Base-by-base conservation (phyloP, 1,284 basidiomycete genomes). In the Ganoderma meredithae region DNA sequence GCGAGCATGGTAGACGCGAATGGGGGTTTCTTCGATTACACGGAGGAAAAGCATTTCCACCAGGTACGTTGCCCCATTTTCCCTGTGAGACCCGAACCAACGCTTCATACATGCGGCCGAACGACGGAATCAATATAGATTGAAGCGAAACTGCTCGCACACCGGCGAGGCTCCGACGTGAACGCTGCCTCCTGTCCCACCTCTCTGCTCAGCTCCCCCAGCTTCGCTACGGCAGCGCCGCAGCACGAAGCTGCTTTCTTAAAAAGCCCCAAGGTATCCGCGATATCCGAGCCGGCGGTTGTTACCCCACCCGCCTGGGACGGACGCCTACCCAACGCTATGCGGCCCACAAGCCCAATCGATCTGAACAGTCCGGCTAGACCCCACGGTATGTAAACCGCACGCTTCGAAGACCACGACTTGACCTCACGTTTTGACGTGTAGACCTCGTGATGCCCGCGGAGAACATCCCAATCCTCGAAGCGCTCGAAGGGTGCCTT, bases 401-500 rank as follows among this genome's bases (percentile, higher is more conserved):
- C n/a, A n/a, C 36, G 31, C 39, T n/a, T 33, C 19, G 36, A 36
- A 15, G 36, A 39, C 3, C 55, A 25, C 8, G 25, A 13, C 22
- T 43, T 12, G 0, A 60, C 39, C 12, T 41, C 22, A 13, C 8
- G 22, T 41, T 41, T 25, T 12, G 27, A 61, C 9, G 36, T 44
- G 66, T 63, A 72, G 86, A 87, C 63, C 73, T 81, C 8, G 74
- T 83, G 44, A 75, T 89, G 55, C 82, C 81, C 6, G 79, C 84
- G 0, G 91, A 93, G 77, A 85, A 88, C 68, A 73, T 79, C 3
- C 79, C 82, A 17, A 82, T 91, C 22, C 86, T 90, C 63, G 85
- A 89, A 74, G 81, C 85, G 7, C 82, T 98, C 76, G 89, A 93
- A 70, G 87, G 85, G 76, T 97, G 95, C 76, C 88, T 98, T 60